Conservation (phyloP, 495 filamentous ascomycete species). For the Aspergillus affinis region DNA sequence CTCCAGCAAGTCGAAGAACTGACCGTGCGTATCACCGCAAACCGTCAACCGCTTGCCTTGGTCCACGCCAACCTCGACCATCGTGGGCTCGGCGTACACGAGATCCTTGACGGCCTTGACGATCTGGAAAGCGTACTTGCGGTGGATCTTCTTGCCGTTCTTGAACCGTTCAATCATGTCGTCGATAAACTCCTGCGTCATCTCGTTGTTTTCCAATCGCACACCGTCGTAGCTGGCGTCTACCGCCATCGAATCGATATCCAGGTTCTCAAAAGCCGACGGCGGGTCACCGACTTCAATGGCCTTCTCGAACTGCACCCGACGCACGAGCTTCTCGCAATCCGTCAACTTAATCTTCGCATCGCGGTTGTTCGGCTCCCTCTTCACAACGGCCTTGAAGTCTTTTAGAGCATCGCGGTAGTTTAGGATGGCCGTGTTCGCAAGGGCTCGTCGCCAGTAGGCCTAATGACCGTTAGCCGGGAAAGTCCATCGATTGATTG, state of each 20-base stretch:
- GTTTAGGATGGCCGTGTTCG: constrained; percentile 84
- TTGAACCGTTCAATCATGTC: constrained; percentile 98
- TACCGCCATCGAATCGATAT: constrained; percentile 80
- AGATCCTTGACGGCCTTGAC: constrained; percentile 84
- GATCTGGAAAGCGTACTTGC: constrained; percentile 98
- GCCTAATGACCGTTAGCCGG: constrained; percentile 54
- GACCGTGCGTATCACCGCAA: constrained; percentile 98
- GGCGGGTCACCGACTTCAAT: constrained; percentile 92
- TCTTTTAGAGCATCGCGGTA: constrained; percentile 86
- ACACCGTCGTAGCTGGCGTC: constrained; percentile 85
- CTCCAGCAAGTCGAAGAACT: constrained; percentile 96
- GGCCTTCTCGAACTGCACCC: constrained; percentile 86
- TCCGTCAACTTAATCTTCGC: constrained; percentile 87
- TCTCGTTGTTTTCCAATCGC: constrained; percentile 69
- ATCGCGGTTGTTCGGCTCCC: constrained; percentile 82
- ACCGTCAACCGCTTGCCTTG: constrained; percentile 81
- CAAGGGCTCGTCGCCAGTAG: constrained; percentile 90
- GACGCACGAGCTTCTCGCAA: constrained; percentile 88
- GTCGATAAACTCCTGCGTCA: constrained; percentile 94
- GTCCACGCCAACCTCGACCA: constrained; percentile 89
- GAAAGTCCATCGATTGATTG: background rate
- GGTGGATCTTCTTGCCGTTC: constrained; percentile 88
- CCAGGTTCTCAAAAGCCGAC: constrained; percentile 85
- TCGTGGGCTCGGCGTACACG: constrained; percentile 89
- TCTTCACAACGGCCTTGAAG: constrained; percentile 86